Evolutionary conservation across 176 grass and related monocot genomes (phyloP).

Genomic region (Oryza rufipogon): DNA sequence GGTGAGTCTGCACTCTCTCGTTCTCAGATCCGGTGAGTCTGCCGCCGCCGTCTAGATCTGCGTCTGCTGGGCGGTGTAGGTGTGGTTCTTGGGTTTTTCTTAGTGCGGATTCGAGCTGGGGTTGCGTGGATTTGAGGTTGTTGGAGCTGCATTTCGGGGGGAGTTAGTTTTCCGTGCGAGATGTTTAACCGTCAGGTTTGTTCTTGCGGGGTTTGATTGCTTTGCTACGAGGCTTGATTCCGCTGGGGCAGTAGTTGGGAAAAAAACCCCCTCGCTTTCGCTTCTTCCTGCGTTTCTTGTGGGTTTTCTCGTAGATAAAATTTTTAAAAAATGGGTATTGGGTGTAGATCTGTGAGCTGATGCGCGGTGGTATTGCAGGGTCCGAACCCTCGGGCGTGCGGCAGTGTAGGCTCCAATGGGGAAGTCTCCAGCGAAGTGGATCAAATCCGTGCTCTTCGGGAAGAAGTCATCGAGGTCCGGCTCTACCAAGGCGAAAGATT

Average conservation of each 20-base stretch:
- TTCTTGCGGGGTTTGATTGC: background rate
- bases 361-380: slow-evolving; percentile 16
- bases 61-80: background rate
- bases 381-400: slow-evolving; percentile 23
- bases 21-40: slow-evolving; percentile 41
- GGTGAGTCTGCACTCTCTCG: slow-evolving; percentile 17
- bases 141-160: slow-evolving; percentile 20
- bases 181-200: background rate
- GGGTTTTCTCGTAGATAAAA: background rate
- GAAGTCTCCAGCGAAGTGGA: slow-evolving; percentile 84
- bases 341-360: slow-evolving; percentile 45
- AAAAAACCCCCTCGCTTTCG: too few relatives aligned
- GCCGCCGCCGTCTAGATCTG: slow-evolving; percentile 45
- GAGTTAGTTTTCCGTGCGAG: background rate
- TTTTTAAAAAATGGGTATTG: background rate
- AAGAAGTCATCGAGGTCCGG: slow-evolving; percentile 70
- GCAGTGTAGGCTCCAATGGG: slow-evolving; percentile 54
- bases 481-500: slow-evolving; percentile 59
- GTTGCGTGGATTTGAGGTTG: background rate
- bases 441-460: slow-evolving; percentile 75
- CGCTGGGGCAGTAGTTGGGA: too few relatives aligned
- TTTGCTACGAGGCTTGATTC: background rate
- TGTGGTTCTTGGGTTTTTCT: background rate
- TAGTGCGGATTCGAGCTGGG: background rate
- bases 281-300: background rate